Conservation (phyloP, 1,284 basidiomycete species). For the Malassezia caprae region DNA sequence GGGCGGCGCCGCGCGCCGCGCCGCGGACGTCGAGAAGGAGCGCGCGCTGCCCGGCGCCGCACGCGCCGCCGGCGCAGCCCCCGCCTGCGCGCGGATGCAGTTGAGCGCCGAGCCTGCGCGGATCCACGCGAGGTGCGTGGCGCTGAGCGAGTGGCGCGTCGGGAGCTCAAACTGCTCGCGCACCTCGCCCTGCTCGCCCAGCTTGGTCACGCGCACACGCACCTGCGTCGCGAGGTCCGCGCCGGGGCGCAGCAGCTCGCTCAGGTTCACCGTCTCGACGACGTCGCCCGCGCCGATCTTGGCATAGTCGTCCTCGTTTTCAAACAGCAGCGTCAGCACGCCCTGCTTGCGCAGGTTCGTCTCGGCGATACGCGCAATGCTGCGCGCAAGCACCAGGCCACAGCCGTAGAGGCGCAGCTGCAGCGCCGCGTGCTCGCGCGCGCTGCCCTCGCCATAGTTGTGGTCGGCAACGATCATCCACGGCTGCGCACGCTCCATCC, state of each 20-base stretch:
- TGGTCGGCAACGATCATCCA: slow-evolving; percentile 88
- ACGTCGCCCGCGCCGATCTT: slow-evolving; percentile 35
- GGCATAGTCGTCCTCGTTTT: slow-evolving; percentile 43
- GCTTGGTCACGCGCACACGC: slow-evolving; percentile 42
- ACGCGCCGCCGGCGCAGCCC: neutral
- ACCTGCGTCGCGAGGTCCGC: slow-evolving; percentile 35
- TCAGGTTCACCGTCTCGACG: slow-evolving; percentile 42
- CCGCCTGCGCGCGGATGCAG: slow-evolving; percentile 30
- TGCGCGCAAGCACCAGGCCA: slow-evolving; percentile 51
- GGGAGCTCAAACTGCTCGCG: slow-evolving; percentile 37
- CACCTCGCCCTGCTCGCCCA: slow-evolving; percentile 29
- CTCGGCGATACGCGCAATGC: slow-evolving; percentile 60
- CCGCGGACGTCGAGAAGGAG: slow-evolving; percentile 18
- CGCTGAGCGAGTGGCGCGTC: slow-evolving; percentile 38
- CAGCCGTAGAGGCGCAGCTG: slow-evolving; percentile 87
- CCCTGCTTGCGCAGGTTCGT: slow-evolving; percentile 52
- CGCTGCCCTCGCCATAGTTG: slow-evolving; percentile 87
- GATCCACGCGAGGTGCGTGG: slow-evolving; percentile 44
- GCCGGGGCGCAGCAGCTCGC: slow-evolving; percentile 34
- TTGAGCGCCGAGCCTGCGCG: slow-evolving; percentile 46
- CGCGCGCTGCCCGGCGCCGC: slow-evolving; percentile 18
- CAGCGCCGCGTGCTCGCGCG: slow-evolving; percentile 93
- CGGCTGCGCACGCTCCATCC: slow-evolving; percentile 48
- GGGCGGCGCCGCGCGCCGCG: slow-evolving; percentile 34
- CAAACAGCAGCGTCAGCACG: slow-evolving; percentile 44